A percentile compares a stretch with the other conserved stretches of the same genome.
phyloP scores from a whole-genome alignment of 2,329 filamentous ascomycete species.

The Pseudogymnoascus sp. region DNA sequence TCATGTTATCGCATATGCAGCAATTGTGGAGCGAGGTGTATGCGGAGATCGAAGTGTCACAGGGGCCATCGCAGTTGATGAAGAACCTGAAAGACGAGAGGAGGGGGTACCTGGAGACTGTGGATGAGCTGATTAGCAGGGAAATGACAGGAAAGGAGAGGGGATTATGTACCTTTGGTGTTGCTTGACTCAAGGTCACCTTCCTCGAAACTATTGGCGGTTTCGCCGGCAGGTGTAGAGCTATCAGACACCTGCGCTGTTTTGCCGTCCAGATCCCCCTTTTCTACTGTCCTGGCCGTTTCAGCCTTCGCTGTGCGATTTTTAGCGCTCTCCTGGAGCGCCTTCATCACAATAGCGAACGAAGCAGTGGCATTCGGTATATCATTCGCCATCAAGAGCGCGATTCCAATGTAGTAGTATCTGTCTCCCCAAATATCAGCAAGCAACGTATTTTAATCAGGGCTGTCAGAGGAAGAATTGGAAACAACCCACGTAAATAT shows the following conservation, averaged over 20 bases:
- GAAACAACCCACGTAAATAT: not conserved
- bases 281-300: not conserved
- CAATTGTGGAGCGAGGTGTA: too few relatives aligned
- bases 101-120: not conserved
- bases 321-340: not conserved
- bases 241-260: not conserved
- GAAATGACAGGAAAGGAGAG: too few relatives aligned
- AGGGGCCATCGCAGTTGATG: too few relatives aligned
- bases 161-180: not conserved
- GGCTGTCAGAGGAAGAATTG: not conserved
- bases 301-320: not conserved
- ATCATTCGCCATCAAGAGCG: not conserved
- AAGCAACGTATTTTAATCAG: not conserved
- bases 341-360: not conserved
- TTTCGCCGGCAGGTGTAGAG: not conserved
- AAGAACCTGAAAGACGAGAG: too few relatives aligned
- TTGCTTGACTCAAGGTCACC: too few relatives aligned
- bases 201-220: too few relatives aligned
- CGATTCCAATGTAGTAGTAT: not conserved
- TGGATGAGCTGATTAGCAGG: not conserved
- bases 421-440: not conserved
- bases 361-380: not conserved
- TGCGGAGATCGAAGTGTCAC: not conserved
- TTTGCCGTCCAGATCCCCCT: not conserved
- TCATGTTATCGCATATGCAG: too few relatives aligned